These are phyloP conservation scores for Penicillium sclerotiorum DNA, from an alignment of 2,329 filamentous ascomycete species.

Conservation along the genomic window DNA sequence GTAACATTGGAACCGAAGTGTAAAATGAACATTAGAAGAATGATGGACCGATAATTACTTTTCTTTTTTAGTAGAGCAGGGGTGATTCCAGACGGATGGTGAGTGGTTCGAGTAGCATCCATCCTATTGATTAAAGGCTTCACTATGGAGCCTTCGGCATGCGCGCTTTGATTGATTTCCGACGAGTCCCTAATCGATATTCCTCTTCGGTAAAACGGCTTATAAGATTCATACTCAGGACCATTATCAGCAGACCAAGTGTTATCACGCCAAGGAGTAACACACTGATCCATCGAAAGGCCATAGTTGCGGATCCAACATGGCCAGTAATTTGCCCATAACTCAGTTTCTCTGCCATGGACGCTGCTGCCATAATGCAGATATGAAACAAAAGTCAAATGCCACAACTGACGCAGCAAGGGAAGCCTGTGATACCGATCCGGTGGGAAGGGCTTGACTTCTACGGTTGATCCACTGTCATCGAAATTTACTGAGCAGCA, in stretches of 20 bases:
- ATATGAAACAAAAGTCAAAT: slow-evolving; percentile 11
- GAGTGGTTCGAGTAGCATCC: no score
- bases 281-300: slow-evolving; percentile 19
- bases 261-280: neutral
- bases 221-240: slow-evolving; percentile 4
- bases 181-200: no score
- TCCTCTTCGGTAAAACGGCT: no score
- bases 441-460: slow-evolving; percentile 14
- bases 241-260: slow-evolving; percentile 7
- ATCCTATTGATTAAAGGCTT: no score
- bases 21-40: no score
- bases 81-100: no score
- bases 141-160: no score
- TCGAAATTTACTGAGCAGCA: slow-evolving; percentile 7
- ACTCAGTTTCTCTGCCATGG: slow-evolving; percentile 13
- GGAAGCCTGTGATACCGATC: neutral
- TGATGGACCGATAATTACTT: no score
- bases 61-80: no score
- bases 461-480: neutral
- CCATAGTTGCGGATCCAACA: slow-evolving; percentile 16
- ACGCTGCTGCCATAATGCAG: slow-evolving; percentile 20
- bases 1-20: no score
- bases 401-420: neutral
- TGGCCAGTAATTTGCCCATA: slow-evolving; percentile 14
- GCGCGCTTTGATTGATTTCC: no score